phyloP scores from a whole-genome alignment of 331 rosid species.

The Erythrophleum ivorense region DNA sequence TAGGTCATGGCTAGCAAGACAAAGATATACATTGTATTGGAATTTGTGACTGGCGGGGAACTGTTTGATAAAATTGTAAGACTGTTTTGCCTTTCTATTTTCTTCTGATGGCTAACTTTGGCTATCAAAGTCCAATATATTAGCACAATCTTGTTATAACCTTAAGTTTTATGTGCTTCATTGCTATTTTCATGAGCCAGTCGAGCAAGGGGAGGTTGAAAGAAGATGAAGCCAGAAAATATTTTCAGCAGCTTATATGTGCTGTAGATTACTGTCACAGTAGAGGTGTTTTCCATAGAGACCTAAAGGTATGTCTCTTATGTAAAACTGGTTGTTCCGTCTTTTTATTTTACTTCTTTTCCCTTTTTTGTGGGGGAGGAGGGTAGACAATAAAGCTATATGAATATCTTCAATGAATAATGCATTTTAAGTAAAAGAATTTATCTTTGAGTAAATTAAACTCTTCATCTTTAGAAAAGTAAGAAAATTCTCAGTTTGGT shows the following conservation, averaged over 20 bases:
- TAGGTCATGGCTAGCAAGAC: slow-evolving; percentile 98
- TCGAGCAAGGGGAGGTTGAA: slow-evolving; percentile 83
- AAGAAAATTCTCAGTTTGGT: background rate
- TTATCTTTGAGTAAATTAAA: background rate
- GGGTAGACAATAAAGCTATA: slow-evolving; percentile 10
- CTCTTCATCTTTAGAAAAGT: background rate
- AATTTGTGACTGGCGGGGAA: slow-evolving; percentile 94
- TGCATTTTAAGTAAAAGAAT: slow-evolving; percentile 17
- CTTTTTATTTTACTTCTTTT: background rate
- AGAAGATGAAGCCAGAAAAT: slow-evolving; percentile 95
- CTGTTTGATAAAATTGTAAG: slow-evolving; percentile 93
- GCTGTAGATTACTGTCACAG: slow-evolving; percentile 97
- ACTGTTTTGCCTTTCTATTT: slow-evolving; percentile 10
- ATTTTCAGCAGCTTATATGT: slow-evolving; percentile 90
- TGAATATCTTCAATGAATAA: slow-evolving; percentile 1
- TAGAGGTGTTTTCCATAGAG: slow-evolving; percentile 95
- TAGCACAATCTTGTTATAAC: slow-evolving; percentile 11
- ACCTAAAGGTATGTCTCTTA: slow-evolving; percentile 70
- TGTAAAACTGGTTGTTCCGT: slow-evolving; percentile 1
- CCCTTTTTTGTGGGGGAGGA: background rate
- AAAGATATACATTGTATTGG: slow-evolving; percentile 93
- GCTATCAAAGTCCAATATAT: slow-evolving; percentile 2
- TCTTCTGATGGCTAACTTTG: background rate
- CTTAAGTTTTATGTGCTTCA: slow-evolving; percentile 18
- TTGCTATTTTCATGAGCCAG: slow-evolving; percentile 50